phyloP scores from a whole-genome alignment of 495 filamentous ascomycete genomes.

The Neurospora africana region DNA sequence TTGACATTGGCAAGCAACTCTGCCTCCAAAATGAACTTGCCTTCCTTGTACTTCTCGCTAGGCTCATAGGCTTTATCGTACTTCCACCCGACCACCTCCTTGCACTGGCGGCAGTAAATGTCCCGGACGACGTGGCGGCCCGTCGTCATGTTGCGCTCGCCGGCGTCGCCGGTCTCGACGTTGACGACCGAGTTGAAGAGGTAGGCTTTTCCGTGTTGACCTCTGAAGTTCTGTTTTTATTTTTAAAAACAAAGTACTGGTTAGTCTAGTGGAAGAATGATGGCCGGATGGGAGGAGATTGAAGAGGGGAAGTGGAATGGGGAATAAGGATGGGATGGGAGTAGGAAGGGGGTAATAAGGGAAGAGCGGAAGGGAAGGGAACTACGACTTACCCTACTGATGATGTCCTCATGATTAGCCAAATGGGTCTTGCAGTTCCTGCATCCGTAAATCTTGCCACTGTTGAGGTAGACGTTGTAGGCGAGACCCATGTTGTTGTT shows the following conservation, averaged over 20 bases:
- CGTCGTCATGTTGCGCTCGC: constrained; percentile 98
- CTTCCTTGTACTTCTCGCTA: constrained; percentile 96
- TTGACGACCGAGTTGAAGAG: constrained; percentile 95
- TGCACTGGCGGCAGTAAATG: constrained; percentile 81
- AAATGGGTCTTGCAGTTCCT: constrained; percentile 93
- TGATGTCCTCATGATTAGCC: constrained; percentile 88
- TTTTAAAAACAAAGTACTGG: too few species aligned
- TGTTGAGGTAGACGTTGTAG: constrained; percentile 92
- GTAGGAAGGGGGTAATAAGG: background rate
- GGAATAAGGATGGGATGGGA: background rate
- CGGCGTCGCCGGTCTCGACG: constrained; percentile 63
- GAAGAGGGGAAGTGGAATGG: too few species aligned
- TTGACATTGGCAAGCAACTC: constrained; percentile 76
- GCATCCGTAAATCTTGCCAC: constrained; percentile 87
- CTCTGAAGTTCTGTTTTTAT: constrained; percentile 75
- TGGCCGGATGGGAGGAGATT: too few species aligned
- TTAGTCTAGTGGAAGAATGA: too few species aligned
- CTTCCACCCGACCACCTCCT: constrained; percentile 91
- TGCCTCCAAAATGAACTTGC: constrained; percentile 92
- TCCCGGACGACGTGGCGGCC: constrained; percentile 89
- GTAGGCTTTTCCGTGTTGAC: constrained; percentile 96
- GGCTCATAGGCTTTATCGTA: constrained; percentile 94
- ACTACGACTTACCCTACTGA: constrained; percentile 62
- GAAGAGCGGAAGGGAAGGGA: background rate
- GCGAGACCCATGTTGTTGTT: constrained; percentile 68